Evolutionary conservation across 345 rosid genomes (phyloP).

Genomic region (Zanthoxylum bungeanum): DNA sequence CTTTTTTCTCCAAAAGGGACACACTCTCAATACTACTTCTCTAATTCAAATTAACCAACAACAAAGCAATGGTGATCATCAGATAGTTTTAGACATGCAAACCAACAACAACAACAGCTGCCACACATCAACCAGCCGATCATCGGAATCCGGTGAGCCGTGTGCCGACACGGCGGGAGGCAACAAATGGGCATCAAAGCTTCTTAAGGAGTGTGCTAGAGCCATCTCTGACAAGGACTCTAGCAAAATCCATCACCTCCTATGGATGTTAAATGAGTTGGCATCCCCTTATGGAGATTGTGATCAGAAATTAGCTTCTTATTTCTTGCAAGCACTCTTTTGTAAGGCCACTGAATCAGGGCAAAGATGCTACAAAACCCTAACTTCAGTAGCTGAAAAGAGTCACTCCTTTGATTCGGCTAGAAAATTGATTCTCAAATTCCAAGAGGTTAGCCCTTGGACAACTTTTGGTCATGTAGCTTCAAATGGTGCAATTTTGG

Average conservation of each 20-base stretch:
- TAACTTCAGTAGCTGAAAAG: constrained; percentile 54
- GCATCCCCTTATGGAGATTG: constrained; percentile 77
- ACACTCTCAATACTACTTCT: constrained; percentile 11
- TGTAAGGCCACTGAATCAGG: constrained; percentile 71
- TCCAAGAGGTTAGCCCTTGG: constrained; percentile 89
- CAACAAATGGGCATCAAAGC: constrained; percentile 57
- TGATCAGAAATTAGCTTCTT: constrained; percentile 65
- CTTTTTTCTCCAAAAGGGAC: constrained; percentile 26
- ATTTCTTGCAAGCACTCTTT: constrained; percentile 73
- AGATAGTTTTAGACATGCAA: constrained; percentile 36
- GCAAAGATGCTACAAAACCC: constrained; percentile 60
- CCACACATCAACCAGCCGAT: constrained; percentile 50
- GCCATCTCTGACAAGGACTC: constrained; percentile 75
- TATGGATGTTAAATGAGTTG: constrained; percentile 75
- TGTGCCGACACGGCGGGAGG: constrained; percentile 1
- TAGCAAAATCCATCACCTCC: constrained; percentile 57
- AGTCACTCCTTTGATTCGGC: constrained; percentile 60
- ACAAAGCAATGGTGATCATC: constrained; percentile 29
- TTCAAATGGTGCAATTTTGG: constrained; percentile 72
- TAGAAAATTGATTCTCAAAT: constrained; percentile 59
- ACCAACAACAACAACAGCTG: constrained; percentile 35
- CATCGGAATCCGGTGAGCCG: constrained; percentile 46
- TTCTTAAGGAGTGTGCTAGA: constrained; percentile 64
- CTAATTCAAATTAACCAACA: constrained; percentile 20
- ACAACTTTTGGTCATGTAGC: constrained; percentile 79